A percentile compares a stretch with the other conserved stretches of the same genome.
phyloP scores from a whole-genome alignment of 768 basidiomycete genomes.

The Lanmaoa rubissima region DNA sequence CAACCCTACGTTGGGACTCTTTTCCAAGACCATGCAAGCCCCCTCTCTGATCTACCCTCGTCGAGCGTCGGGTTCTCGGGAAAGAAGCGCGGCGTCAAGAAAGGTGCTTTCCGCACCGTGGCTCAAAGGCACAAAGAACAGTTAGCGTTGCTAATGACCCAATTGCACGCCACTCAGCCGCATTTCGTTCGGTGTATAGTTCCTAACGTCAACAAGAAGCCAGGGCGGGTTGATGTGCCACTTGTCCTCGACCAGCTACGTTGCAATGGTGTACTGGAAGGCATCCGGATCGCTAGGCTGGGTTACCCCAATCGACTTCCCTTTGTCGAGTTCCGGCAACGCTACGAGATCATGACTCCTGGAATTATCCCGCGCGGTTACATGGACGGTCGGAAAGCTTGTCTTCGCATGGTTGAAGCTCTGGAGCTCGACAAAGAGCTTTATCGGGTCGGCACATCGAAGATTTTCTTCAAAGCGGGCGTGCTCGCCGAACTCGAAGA shows the following conservation, averaged over 20 bases:
- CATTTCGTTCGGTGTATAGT: conserved; percentile 99
- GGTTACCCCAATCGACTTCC: conserved; percentile 97
- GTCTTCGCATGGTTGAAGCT: conserved; percentile 83
- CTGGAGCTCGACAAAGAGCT: conserved; percentile 82
- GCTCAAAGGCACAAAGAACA: conserved; percentile 96
- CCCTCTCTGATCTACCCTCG: conserved; percentile 30
- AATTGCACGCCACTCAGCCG: conserved; percentile 91
- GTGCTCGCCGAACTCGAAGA: conserved; percentile 96
- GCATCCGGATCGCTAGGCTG: conserved; percentile 94
- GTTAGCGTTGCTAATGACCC: conserved; percentile 84
- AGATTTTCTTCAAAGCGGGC: conserved; percentile 99
- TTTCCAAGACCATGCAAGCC: conserved; percentile 78
- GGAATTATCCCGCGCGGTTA: conserved; percentile 92
- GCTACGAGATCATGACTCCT: conserved; percentile 94
- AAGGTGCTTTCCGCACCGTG: conserved; percentile 95
- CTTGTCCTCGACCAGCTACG: conserved; percentile 94
- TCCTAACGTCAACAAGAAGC: conserved; percentile 88
- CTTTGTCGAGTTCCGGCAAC: conserved; percentile 95
- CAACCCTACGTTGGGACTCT: conserved; percentile 80
- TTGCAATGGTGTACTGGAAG: conserved; percentile 98
- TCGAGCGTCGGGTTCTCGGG: conserved; percentile 40
- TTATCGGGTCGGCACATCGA: conserved; percentile 92
- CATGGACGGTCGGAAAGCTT: conserved; percentile 97
- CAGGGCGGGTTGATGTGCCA: conserved; percentile 88
- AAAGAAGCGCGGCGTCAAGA: conserved; percentile 81